phyloP scores from a whole-genome alignment of 2,329 filamentous ascomycete genomes.

The Lasiodiplodia hormozganensis region DNA sequence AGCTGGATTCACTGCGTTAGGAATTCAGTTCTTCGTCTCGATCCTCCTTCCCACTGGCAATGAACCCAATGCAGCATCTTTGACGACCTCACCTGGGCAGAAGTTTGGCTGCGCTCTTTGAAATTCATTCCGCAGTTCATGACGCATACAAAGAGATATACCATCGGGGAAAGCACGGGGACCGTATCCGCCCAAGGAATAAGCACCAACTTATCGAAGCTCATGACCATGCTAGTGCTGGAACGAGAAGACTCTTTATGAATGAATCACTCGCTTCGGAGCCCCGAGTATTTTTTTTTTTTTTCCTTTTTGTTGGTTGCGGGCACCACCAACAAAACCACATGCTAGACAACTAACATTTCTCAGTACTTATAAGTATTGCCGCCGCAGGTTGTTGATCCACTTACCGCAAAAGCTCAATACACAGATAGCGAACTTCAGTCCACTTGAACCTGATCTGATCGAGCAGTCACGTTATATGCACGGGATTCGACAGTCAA shows the following conservation, averaged over 20 bases:
- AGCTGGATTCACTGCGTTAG: conserved; percentile 9
- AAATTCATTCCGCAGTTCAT: not conserved
- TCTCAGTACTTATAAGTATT: not conserved
- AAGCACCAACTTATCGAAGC: not conserved
- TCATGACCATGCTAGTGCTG: not conserved
- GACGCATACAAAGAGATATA: not conserved
- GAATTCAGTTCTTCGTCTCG: conserved; percentile 20
- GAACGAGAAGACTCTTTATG: not conserved
- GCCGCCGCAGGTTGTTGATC: not conserved
- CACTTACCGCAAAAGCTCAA: not conserved
- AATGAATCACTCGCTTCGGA: not conserved
- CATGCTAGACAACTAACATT: not conserved
- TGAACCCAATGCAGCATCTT: not conserved
- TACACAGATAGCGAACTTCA: not conserved
- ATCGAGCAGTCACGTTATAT: not conserved
- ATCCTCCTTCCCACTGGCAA: not conserved
- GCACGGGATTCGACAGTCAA: not conserved
- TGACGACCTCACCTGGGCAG: not conserved
- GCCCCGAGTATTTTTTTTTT: not conserved
- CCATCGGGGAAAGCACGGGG: not conserved
- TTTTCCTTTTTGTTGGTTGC: not conserved
- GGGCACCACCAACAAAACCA: not conserved
- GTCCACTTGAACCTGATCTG: not conserved
- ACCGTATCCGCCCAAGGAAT: not conserved
- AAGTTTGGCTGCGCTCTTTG: not conserved